Evolutionary conservation across 768 basidiomycete species (phyloP), one percentile per base, ranked within the genome.

Genomic region (Podaxis mareebaensis): DNA sequence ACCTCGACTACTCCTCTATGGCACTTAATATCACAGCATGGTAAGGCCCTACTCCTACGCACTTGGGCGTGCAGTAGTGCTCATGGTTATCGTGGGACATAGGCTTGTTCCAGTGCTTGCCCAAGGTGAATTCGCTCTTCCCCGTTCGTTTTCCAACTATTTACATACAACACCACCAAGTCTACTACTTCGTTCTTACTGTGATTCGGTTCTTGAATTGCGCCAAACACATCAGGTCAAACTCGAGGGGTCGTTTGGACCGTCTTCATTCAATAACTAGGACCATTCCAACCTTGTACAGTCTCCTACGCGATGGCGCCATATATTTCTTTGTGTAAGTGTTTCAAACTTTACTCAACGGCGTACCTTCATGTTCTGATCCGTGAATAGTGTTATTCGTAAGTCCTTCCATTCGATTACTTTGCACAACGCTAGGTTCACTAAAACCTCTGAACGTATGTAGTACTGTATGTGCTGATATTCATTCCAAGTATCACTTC

Each of bases 271-370:
- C 33, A 30, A 40, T 55, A 30, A 38, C 5, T 12, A 36, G 20
- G 20, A 55, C 38, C 10, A 40, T 55, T 5, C 54, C 54, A 10
- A 55, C 54, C 17, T 11, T 55, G 6, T 55, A 20, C 11, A 38
- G 54, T 24, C 54, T 55, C 11, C 20, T 55, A n/a, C 54, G 54
- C 12, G 54, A 55, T 24, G 54, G 54, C 12, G 30, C 36, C 17
- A 55, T 55, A 17, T 55, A 55, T 55, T 55, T 55, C 20, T 39
- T 55, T 20, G 54, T 36, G 54, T 55, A n/a, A 22, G 54, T 22
- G n/a, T 6, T 36, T 11, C 10, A n/a, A 3, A 38, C 20, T 30
- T 13, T 30, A 2, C 53, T 53, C 6, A 28, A n/a, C 30, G 8
- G 30, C 10, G 20, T 44, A 8, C n/a, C 2, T 13, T 53, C 5